phyloP scores from a whole-genome alignment of 371 early-diverging fungal species.

The Synchytrium microbalum region DNA sequence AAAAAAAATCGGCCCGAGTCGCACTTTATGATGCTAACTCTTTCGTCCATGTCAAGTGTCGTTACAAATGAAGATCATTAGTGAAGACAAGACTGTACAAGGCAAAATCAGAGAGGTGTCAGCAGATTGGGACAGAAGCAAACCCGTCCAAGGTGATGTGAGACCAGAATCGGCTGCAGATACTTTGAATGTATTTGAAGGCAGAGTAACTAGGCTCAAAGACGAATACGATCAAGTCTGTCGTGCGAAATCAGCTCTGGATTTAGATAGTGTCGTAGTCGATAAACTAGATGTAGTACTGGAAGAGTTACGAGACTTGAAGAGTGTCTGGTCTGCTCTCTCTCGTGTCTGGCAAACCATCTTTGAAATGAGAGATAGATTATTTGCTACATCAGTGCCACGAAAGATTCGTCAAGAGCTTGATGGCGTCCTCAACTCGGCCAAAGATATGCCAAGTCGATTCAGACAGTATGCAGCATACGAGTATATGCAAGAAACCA shows the following conservation, averaged over 20 bases:
- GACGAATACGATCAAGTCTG: constrained; percentile 84
- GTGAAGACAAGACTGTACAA: constrained; percentile 81
- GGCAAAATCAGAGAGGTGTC: constrained; percentile 77
- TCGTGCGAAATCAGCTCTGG: constrained; percentile 90
- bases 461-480: constrained; percentile 97
- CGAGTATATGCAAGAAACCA: constrained; percentile 80
- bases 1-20: neutral
- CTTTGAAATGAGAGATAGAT: constrained; percentile 75
- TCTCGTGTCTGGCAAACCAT: constrained; percentile 76
- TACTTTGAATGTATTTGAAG: constrained; percentile 78
- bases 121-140: constrained; percentile 87
- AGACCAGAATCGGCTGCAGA: constrained; percentile 79
- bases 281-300: constrained; percentile 76
- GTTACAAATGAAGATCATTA: constrained; percentile 81
- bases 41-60: constrained; percentile 43
- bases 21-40: neutral
- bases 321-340: constrained; percentile 87
- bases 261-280: constrained; percentile 53
- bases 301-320: constrained; percentile 89
- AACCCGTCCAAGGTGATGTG: constrained; percentile 92
- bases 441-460: constrained; percentile 87
- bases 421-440: constrained; percentile 70
- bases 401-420: constrained; percentile 82
- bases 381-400: constrained; percentile 83
- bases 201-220: constrained; percentile 69